Base-by-base conservation (phyloP, 1,284 basidiomycete genomes). In the Rhodofomes roseus region DNA sequence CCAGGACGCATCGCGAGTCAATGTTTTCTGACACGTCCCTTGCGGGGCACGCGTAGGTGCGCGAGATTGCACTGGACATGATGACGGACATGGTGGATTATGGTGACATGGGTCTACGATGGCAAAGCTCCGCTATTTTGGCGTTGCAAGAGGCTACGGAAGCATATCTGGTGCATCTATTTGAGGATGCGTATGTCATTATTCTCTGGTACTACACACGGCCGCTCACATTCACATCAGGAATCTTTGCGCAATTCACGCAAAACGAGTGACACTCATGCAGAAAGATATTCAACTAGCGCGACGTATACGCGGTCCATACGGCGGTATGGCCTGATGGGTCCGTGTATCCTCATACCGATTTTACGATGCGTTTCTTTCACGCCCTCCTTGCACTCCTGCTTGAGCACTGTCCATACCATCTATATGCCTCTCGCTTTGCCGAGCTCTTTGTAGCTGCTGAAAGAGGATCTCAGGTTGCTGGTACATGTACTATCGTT, bases 211-310 rank as follows among this genome's bases (percentile, higher is more conserved):
- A 53, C 41, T 4, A 40, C 39, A 44, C 43, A 59, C 43, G 31
- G 11, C 5, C 11, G 41, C 37, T 18, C 43, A 14, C 29, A 14
- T 60, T n/a, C 25, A 43, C 31, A 43, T 18, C 66, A 94, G 91
- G 52, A 98, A 98, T 74, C 77, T 98, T 50, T 97, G 95, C 71
- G 96, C 97, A 4, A 93, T 99, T 63, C 97, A 99, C 73, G 96
- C 97, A 29, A 98, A 97, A 76, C 90, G 96, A 69, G 97, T 99
- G 14, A 99, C 97, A 7, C 91, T 99, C 69, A 98, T 98, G 96
- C 93, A 95, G 63, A 85, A 92, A 65, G 97, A 99, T 72, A 96
- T 99, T 65, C 95, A 97, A 66, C 88, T 99, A 48, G 96, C 96
- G 27, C 84, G 96, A 59, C 86, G 96, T 65, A 93, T 99, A 79